These are phyloP conservation scores for Alternaria brassicicola DNA, from an alignment of 2,329 filamentous ascomycete genomes.

Conservation along the genomic window DNA sequence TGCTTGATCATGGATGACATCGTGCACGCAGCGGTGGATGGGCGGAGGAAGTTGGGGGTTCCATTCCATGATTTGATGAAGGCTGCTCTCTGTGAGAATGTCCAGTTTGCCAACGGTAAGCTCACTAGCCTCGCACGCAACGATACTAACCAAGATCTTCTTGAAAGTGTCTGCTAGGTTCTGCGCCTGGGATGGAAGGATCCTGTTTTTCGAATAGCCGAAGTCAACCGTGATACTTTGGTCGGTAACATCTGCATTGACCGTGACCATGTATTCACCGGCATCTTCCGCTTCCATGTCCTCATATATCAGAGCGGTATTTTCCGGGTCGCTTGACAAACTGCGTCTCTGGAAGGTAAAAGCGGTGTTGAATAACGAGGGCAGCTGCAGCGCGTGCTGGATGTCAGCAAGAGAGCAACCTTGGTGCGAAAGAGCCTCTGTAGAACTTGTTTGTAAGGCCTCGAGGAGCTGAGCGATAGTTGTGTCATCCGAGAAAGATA, in stretches of 20 bases:
- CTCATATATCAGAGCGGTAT: conserved; percentile 39
- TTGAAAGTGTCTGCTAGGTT: conserved; percentile 42
- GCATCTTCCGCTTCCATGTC: conserved; percentile 45
- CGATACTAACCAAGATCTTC: conserved; percentile 32
- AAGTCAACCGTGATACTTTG: conserved; percentile 39
- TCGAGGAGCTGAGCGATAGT: conserved; percentile 51
- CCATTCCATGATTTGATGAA: conserved; percentile 37
- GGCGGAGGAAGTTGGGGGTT: conserved; percentile 34
- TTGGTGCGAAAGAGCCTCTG: conserved; percentile 57
- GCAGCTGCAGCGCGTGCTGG: conserved; percentile 44
- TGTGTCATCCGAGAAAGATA: conserved; percentile 48
- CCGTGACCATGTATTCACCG: conserved; percentile 44
- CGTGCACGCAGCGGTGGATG: conserved; percentile 38
- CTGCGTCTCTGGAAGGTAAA: conserved; percentile 46
- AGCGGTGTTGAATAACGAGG: conserved; percentile 46
- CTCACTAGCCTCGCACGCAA: conserved; percentile 19
- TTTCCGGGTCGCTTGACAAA: conserved; percentile 29
- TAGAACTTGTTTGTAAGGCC: conserved; percentile 55
- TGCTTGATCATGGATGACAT: conserved; percentile 40
- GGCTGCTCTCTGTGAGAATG: conserved; percentile 27
- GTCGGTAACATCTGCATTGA: conserved; percentile 44
- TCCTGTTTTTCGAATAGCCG: conserved; percentile 40
- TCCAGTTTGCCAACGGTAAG: conserved; percentile 35
- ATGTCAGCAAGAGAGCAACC: conserved; percentile 54
- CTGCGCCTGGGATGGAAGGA: conserved; percentile 33